Evolutionary conservation across 2,329 filamentous ascomycete species (phyloP).

Genomic region (Chaetomiaceae sp.): DNA sequence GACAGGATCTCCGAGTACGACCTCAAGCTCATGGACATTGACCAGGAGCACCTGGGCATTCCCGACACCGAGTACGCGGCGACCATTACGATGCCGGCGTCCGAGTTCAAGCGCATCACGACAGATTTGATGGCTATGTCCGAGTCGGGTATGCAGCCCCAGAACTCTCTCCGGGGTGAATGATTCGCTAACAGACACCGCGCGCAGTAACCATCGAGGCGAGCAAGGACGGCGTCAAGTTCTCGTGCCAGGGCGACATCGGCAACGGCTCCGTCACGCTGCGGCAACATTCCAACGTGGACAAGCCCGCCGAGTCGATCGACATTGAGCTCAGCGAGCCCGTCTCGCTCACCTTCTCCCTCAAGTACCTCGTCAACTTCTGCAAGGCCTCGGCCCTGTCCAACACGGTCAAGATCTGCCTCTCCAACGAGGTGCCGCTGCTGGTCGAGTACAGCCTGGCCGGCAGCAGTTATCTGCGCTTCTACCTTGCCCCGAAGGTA

Average conservation of each 20-base stretch:
- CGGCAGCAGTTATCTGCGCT: constrained; percentile 84
- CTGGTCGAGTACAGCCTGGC: constrained; percentile 85
- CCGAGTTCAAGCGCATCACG: constrained; percentile 93
- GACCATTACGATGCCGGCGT: constrained; percentile 80
- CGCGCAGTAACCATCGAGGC: constrained; percentile 84
- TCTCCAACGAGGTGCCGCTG: constrained; percentile 94
- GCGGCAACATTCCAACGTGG: constrained; percentile 80
- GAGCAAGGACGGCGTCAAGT: constrained; percentile 95
- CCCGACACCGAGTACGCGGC: constrained; percentile 98
- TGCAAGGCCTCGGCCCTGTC: constrained; percentile 94
- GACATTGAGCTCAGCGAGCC: constrained; percentile 89
- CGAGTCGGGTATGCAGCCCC: constrained; percentile 69
- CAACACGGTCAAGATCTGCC: constrained; percentile 77
- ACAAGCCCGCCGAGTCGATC: constrained; percentile 82
- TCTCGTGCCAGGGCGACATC: constrained; percentile 89
- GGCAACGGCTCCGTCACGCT: constrained; percentile 92
- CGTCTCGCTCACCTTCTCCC: constrained; percentile 90
- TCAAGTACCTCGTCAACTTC: constrained; percentile 99
- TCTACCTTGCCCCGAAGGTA: constrained; percentile 98
- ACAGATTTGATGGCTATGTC: constrained; percentile 87
- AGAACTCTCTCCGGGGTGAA: not conserved
- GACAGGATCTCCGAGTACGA: constrained; percentile 98
- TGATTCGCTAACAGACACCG: not conserved
- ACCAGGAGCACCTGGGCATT: constrained; percentile 98
- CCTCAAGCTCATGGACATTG: constrained; percentile 99